Conservation (phyloP, 768 basidiomycete genomes). For the Panaeolus cyanescens region DNA sequence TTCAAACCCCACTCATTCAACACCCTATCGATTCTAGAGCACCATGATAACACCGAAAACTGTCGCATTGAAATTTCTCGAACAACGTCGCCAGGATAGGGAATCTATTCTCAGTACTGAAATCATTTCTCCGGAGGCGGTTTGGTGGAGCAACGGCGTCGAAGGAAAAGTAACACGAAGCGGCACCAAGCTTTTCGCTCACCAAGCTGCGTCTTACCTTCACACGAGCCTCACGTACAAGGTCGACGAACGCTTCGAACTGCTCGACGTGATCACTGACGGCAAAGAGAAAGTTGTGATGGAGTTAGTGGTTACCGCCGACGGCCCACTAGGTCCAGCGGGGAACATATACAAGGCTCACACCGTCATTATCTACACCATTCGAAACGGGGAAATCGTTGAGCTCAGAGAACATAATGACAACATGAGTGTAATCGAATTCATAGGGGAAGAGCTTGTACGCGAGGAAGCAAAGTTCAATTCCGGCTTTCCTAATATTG, state of each 20-base stretch:
- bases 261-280: not conserved
- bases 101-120: not conserved
- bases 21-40: too few relatives aligned
- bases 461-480: not conserved
- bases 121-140: not conserved
- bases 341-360: not conserved
- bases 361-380: not conserved
- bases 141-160: not conserved
- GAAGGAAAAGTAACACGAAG: not conserved
- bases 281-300: not conserved
- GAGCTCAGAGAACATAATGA: not conserved
- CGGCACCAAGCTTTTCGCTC: not conserved
- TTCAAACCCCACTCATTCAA: too few relatives aligned
- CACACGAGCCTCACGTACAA: not conserved
- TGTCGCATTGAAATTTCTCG: not conserved
- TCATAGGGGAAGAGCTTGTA: not conserved
- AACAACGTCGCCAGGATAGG: not conserved
- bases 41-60: not conserved
- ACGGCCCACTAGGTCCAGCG: not conserved
- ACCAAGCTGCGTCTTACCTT: not conserved
- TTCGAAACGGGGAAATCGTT: not conserved
- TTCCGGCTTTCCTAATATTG: not conserved
- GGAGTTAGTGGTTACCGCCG: not conserved
- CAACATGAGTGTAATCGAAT: not conserved
- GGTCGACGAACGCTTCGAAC: not conserved